A percentile compares a stretch with the other conserved stretches of the same genome.
phyloP scores from a whole-genome alignment of 768 basidiomycete genomes.

The Tremella yokohamensis region DNA sequence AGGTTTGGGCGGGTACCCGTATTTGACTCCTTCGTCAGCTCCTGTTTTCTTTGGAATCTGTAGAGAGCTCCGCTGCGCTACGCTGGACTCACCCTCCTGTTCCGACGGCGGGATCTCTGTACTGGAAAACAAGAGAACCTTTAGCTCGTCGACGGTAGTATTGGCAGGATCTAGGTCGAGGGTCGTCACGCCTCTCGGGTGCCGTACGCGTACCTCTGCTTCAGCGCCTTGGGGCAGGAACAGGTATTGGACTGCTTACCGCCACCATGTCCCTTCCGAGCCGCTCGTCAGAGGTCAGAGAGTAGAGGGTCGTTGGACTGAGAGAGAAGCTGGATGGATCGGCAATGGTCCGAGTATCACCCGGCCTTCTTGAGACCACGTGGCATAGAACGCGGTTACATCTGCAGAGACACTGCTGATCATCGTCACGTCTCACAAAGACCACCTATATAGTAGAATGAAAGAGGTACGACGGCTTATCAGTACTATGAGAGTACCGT shows the following conservation, averaged over 20 bases:
- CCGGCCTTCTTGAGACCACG: too few species aligned
- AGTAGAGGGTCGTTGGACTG: not conserved
- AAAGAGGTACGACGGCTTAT: too few species aligned
- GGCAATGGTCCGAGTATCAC: too few species aligned
- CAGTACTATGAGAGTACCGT: too few species aligned
- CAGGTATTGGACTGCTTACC: constrained; percentile 3
- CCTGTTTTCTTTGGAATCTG: not conserved
- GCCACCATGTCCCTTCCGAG: constrained; percentile 12
- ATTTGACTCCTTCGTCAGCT: constrained; percentile 43
- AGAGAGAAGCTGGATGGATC: too few species aligned
- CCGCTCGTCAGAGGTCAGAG: not conserved
- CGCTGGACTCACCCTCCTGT: constrained; percentile 62
- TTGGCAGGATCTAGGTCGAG: constrained; percentile 63
- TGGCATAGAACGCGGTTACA: too few species aligned
- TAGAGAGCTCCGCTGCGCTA: too few species aligned
- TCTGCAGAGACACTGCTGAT: too few species aligned
- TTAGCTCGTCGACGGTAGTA: constrained; percentile 69
- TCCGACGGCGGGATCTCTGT: constrained; percentile 70
- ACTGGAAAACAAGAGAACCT: constrained; percentile 63
- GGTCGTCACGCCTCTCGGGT: constrained; percentile 77
- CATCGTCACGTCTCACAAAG: too few species aligned
- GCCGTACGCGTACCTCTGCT: constrained; percentile 64
- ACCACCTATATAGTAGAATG: too few species aligned
- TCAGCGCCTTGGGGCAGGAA: too few species aligned
- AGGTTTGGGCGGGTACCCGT: constrained; percentile 75